A percentile compares a stretch with the other conserved stretches of the same genome.
Evolutionary conservation across 192 early-diverging fungal species (phyloP).

Genomic region (Thamnidium elegans): DNA sequence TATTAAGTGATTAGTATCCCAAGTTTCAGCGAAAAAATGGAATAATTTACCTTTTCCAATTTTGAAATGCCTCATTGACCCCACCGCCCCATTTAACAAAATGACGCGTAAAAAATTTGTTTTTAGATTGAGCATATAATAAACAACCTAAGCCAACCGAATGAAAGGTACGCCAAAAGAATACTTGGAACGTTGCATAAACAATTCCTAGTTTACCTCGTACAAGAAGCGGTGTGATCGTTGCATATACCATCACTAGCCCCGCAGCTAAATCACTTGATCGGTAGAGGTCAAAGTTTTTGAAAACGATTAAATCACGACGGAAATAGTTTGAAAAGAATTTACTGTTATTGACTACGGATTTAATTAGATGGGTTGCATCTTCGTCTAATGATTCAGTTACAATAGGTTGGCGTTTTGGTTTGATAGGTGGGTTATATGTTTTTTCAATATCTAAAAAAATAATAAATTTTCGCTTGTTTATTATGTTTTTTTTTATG

Average conservation of each 20-base stretch:
- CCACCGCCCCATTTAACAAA: slow-evolving; percentile 89
- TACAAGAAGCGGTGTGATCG: slow-evolving; percentile 54
- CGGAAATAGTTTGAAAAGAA: slow-evolving; percentile 68
- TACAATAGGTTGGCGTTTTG: slow-evolving; percentile 10
- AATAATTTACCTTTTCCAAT: slow-evolving; percentile 81
- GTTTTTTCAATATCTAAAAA: slow-evolving; percentile 65
- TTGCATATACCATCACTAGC: slow-evolving; percentile 69
- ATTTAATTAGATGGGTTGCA: slow-evolving; percentile 12
- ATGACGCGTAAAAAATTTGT: slow-evolving; percentile 81
- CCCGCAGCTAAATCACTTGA: slow-evolving; percentile 79
- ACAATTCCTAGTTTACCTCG: slow-evolving; percentile 39
- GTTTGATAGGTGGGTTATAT: slow-evolving; percentile 44
- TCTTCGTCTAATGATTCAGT: slow-evolving; percentile 2
- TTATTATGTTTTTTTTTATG: neutral
- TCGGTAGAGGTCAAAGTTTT: slow-evolving; percentile 86
- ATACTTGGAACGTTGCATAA: slow-evolving; percentile 64
- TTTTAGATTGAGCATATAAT: slow-evolving; percentile 77
- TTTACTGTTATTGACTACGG: slow-evolving; percentile 33
- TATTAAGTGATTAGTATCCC: slow-evolving; percentile 17
- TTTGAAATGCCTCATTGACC: slow-evolving; percentile 79
- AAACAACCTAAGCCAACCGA: slow-evolving; percentile 76
- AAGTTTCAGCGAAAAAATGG: neutral
- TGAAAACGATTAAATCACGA: slow-evolving; percentile 85
- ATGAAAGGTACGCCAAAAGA: slow-evolving; percentile 85
- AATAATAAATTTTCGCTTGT: neutral